Base-by-base conservation (phyloP, 23 red algal genomes). In the Gracilaria domingensis region DNA sequence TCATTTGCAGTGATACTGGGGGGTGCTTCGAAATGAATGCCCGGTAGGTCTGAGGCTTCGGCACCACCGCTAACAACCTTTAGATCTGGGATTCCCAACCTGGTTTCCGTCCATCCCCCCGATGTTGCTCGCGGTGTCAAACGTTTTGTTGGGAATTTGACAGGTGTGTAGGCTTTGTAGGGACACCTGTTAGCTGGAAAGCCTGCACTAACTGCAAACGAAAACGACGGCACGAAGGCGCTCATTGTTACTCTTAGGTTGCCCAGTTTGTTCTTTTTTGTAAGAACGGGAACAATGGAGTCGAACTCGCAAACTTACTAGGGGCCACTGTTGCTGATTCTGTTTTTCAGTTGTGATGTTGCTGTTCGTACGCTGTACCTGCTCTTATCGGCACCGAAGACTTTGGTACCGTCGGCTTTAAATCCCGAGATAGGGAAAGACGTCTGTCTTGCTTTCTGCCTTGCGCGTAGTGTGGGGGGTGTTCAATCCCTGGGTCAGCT, bases 1-100 rank as follows among this genome's bases (percentile, higher is more conserved):
- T 86, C 77, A 32, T 72, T 24, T 32, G 53, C 87, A 24, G 75
- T 87, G 23, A 95, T 79, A 26, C n/a, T 42, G 21, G 84, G 93
- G 18, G 77, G 80, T 8, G 47, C 11, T 14, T 58, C 86, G 29
- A 90, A 90, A 38, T 81, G 74, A 7, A 80, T 42, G 36, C 87
- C 87, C 17, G 87, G 75, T 39, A 90, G 51, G 32, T 35, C 25
- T 5, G 79, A 54, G 14, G 28, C 30, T 34, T 37, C 4, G 34
- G 47, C 1, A 4, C 7, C 24, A 4, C 7, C 12, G 40, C 9
- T 34, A 53, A 58, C 53, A 60, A 60, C 40, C 35, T 13, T 56
- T 45, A 64, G 53, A 8, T n/a, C n/a, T 23, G 53, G 54, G 12
- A 82, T 59, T 42, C 24, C 34, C 37, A 40, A 25, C 34, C 79